Evolutionary conservation across 768 basidiomycete genomes (phyloP), one percentile per base, ranked within the genome.

Genomic region (Myochromella boudieri): DNA sequence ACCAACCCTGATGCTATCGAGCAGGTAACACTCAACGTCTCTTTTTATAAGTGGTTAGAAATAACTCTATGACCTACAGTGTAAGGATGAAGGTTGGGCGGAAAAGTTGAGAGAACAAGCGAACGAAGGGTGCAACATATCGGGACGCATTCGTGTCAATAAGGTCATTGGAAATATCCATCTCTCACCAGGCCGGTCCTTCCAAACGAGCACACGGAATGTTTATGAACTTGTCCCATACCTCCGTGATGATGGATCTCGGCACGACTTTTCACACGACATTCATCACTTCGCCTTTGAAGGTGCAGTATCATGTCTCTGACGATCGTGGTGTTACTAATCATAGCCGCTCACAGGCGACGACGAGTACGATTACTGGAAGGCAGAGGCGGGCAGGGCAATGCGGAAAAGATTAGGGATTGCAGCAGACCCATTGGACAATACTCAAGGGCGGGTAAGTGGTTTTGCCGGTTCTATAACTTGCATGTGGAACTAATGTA

Each of bases 131-230:
- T 99, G 97, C 74, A 95, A 93, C 65, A 74, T 98, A 52, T 82
- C 85, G 18, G 97, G 97, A 34, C 84, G 85, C 44, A 81, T 99
- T 49, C 88, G 87, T 46, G 91, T 98, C 45, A 98, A 98, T 80
- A 97, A 97, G 68, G 95, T 97, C 53, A 80, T 93, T 53, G 94
- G 95, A 46, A 97, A 91, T 68, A 88, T 97, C 64, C 91, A 97
- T 62, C 80, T 98, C 58, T 93, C 91, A 4, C 95, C 93, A 1
- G 97, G 97, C 24, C 81, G 87, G 34, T 91, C 92, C n/a, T 99
- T 95, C 86, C 94, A 95, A 65, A 76, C 82, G 33, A 85, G 84
- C 60, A 70, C 77, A 42, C 82, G 86, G 52, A 82, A 90, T 65
- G 74, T 90, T 33, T 84, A 92, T 60, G 91, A 93, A 51, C 80